Percentiles rank a stretch among this genome's conserved stretches.
Conservation (phyloP, 164 flowering plant genomes). For the Warburgia ugandensis region DNA sequence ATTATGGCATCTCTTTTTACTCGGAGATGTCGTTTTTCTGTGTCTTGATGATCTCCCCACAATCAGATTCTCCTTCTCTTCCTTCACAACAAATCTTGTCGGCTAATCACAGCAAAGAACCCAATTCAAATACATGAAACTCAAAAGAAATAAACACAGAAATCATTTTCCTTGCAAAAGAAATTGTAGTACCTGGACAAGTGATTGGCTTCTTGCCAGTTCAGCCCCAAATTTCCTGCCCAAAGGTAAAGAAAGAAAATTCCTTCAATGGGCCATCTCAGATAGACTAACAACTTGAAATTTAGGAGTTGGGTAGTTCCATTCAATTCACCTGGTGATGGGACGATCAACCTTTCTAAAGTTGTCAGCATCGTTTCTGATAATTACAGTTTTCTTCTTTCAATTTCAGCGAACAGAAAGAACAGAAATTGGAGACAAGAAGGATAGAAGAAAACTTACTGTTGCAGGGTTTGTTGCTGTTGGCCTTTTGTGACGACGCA, state of each 20-base stretch:
- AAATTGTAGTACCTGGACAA: constrained; percentile 3
- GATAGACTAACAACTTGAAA: too few relatives aligned
- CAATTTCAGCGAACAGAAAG: background rate
- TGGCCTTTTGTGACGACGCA: too few relatives aligned
- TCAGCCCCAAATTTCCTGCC: constrained; percentile 10
- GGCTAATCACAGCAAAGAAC: background rate
- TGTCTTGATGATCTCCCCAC: background rate
- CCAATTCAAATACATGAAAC: background rate
- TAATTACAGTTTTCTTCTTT: background rate
- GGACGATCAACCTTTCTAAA: constrained; percentile 3
- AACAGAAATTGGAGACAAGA: too few relatives aligned
- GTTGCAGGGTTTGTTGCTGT: too few relatives aligned
- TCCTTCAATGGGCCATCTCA: background rate
- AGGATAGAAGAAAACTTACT: constrained; percentile 2
- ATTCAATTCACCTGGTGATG: constrained; percentile 4
- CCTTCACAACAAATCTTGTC: background rate
- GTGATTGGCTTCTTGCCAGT: constrained; percentile 2
- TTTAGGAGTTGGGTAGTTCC: too few relatives aligned
- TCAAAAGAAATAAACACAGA: background rate
- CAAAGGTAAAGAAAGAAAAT: background rate
- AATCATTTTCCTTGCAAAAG: background rate
- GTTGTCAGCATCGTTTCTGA: constrained; percentile 4
- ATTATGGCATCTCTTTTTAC: constrained; percentile 6
- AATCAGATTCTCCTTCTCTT: background rate
- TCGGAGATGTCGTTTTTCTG: too few relatives aligned